Base-by-base conservation (phyloP, 2,329 filamentous ascomycete species). In the Setomelanomma holmii region DNA sequence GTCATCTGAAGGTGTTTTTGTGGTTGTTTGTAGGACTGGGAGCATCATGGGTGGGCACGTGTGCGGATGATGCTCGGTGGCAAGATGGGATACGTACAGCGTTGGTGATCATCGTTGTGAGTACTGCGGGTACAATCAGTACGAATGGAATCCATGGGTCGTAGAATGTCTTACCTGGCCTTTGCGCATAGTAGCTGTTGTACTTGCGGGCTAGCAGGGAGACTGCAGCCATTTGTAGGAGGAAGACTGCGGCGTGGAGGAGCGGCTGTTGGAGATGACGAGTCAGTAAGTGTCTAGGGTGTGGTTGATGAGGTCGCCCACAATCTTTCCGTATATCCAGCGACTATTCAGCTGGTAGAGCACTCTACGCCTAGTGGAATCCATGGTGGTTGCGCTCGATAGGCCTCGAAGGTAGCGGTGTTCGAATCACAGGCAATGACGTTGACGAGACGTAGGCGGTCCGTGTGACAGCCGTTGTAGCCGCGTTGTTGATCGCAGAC, bases 101-200 rank as follows among this genome's bases (percentile, higher is more conserved):
- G 79, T 99, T 99, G 74, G 93, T 96, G 72, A 97, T 91, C 93
- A 99, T 99, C 77, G 96, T 99, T 57, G 95, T 99, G 68, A 99
- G 85, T 36, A 99, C 90, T 90, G 72, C 33, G 53, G 27, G 23
- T 51, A 40, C 7, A 16, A 56, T 67, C 51, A 71, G 64, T 50
- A 39, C 45, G 17, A 11, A 38, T 19, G 21, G 17, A 41, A 24
- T 10, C 5, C 19, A 8, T 43, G 22, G 21, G 16, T 36, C 16
- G 10, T 2, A 12, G 11, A 19, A 23, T 10, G 30, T 44, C 83
- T 62, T 82, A 93, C 90, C 81, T 69, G 93, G 95, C 71, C 90
- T 89, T 71, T 92, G 88, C 63, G 91, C 88, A 84, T 98, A 99
- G 80, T 96, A 96, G 63, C 86, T 84, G 78, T 96, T 97, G 82